These are phyloP conservation scores for Nicotiana rustica DNA, from an alignment of 305 asterid species.

Conservation along the genomic window DNA sequence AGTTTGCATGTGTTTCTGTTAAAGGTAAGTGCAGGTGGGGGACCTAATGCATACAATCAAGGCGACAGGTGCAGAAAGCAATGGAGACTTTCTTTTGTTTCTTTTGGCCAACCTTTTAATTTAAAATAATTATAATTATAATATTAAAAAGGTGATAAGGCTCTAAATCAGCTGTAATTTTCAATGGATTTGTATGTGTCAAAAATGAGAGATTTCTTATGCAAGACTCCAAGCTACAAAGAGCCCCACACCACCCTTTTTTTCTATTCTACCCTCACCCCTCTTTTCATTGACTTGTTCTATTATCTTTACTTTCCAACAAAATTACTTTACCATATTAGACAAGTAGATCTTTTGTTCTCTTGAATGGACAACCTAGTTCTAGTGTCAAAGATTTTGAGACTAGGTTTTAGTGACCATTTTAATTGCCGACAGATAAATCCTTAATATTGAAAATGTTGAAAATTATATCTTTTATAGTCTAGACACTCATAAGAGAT, in stretches of 20 bases:
- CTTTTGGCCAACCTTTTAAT: constrained; percentile 30
- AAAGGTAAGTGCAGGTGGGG: constrained; percentile 47
- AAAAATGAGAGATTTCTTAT: constrained; percentile 44
- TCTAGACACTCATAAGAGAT: too few relatives aligned
- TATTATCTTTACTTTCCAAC: constrained; percentile 37
- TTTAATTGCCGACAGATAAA: too few relatives aligned
- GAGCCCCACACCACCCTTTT: constrained; percentile 38
- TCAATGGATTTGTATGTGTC: constrained; percentile 44
- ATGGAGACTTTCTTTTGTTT: constrained; percentile 41
- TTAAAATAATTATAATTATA: constrained; percentile 27
- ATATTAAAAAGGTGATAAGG: constrained; percentile 35
- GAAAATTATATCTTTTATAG: too few relatives aligned
- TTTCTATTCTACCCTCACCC: constrained; percentile 43
- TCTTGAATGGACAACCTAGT: background rate
- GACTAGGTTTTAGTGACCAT: too few relatives aligned
- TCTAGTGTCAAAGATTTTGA: too few relatives aligned
- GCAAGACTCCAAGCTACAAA: constrained; percentile 57
- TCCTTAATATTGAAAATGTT: too few relatives aligned
- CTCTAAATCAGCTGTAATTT: constrained; percentile 39
- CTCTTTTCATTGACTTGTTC: constrained; percentile 32
- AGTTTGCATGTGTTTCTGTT: constrained; percentile 21
- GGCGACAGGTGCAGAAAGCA: constrained; percentile 57
- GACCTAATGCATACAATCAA: constrained; percentile 56
- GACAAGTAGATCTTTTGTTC: constrained; percentile 1
- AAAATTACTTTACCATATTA: constrained; percentile 21